Conservation (phyloP, 306 rosid species). For the Medicago truncatula region MtrunA17r5.0-ANR NC_053048.1:50736501-50737000, state of each 20-base stretch:
- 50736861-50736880: no score
- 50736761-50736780: constrained; percentile 50
- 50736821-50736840: constrained; percentile 47
- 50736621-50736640: not conserved
- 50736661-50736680: not conserved
- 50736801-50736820: constrained; percentile 37
- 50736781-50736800: constrained; percentile 14
- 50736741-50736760: constrained; percentile 45
- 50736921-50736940: not conserved
- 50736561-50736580: not conserved
- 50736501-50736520: not conserved
- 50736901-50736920: not conserved
- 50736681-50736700: not conserved
- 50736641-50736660: not conserved
- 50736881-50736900: not conserved
- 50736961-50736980: not conserved
- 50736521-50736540: not conserved
- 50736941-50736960: constrained; percentile 2
- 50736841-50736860: not conserved
- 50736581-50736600: constrained; percentile 1
- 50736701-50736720: constrained; percentile 2
- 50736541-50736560: not conserved
- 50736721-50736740: constrained; percentile 46
- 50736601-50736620: not conserved
- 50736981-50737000: not conserved